A percentile compares a stretch with the other conserved stretches of the same genome.
Evolutionary conservation across 345 rosid species (phyloP).

Genomic region (Excoecaria agallocha): DNA sequence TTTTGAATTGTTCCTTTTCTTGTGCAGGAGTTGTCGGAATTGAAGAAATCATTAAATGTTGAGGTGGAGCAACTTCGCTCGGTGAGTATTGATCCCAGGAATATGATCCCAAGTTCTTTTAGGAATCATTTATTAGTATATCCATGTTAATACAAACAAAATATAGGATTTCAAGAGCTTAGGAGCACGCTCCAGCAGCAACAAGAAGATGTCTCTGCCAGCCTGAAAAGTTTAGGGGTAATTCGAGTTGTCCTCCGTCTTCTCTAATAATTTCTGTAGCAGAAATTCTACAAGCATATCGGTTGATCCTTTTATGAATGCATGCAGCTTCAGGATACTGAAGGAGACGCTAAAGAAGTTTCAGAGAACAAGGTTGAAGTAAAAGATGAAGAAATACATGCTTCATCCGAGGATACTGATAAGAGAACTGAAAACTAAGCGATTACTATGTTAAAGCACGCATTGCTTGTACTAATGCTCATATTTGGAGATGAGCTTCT

Average conservation of each 20-base stretch:
- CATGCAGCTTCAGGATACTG: constrained; percentile 56
- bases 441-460: not conserved
- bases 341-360: constrained; percentile 40
- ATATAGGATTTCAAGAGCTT: constrained; percentile 68
- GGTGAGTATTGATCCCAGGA: constrained; percentile 32
- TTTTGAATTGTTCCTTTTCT: not conserved
- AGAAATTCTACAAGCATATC: constrained; percentile 1
- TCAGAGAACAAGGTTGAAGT: constrained; percentile 26
- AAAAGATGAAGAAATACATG: constrained; percentile 33
- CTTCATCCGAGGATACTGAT: constrained; percentile 11
- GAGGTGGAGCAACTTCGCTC: constrained; percentile 80
- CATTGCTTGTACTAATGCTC: constrained; percentile 3
- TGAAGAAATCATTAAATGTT: constrained; percentile 62
- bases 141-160: not conserved
- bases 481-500: not conserved
- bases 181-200: constrained; percentile 74
- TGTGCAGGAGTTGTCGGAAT: constrained; percentile 66
- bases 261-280: not conserved
- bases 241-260: constrained; percentile 10
- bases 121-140: not conserved
- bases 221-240: constrained; percentile 69
- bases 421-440: constrained; percentile 36
- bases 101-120: not conserved
- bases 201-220: constrained; percentile 70
- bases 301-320: constrained; percentile 4